Conservation (phyloP, 202 grass and related monocot species). For the Elaeis oleifera region DNA sequence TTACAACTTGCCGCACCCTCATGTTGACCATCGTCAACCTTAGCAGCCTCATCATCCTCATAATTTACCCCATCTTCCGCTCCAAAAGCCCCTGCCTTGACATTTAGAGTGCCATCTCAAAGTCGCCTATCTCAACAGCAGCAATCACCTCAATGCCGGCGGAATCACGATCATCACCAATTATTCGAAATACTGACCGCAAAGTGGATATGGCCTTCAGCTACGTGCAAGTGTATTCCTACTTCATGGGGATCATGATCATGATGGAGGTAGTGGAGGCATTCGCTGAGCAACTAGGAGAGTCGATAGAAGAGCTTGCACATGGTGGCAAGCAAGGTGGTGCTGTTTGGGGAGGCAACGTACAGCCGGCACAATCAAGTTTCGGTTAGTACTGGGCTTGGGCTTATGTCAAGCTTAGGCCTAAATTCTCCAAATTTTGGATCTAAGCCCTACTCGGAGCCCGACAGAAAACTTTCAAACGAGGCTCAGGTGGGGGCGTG, state of each 20-base stretch:
- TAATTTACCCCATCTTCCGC: constrained; percentile 50
- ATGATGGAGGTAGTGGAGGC: constrained; percentile 28
- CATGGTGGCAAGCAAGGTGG: constrained; percentile 40
- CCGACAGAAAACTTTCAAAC: too few species aligned
- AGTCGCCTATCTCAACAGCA: constrained; percentile 40
- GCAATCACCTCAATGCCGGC: constrained; percentile 50
- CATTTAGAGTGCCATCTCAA: constrained; percentile 41
- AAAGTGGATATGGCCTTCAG: constrained; percentile 35
- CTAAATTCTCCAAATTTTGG: too few species aligned
- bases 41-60: constrained; percentile 32
- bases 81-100: constrained; percentile 41
- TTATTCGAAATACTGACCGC: constrained; percentile 47
- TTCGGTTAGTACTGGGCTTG: too few species aligned
- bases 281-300: constrained; percentile 25
- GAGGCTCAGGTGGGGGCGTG: too few species aligned
- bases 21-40: constrained; percentile 49
- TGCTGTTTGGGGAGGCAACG: constrained; percentile 19
- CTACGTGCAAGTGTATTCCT: constrained; percentile 61
- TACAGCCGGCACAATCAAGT: too few species aligned
- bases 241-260: constrained; percentile 42
- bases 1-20: constrained; percentile 38
- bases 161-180: constrained; percentile 48
- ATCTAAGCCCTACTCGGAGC: too few species aligned
- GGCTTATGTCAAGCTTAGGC: too few species aligned
- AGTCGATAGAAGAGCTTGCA: constrained; percentile 23